A percentile compares a stretch with the other conserved stretches of the same genome.
phyloP scores from a whole-genome alignment of 176 grass and related monocot genomes.

The Aegilops speltoides region DNA sequence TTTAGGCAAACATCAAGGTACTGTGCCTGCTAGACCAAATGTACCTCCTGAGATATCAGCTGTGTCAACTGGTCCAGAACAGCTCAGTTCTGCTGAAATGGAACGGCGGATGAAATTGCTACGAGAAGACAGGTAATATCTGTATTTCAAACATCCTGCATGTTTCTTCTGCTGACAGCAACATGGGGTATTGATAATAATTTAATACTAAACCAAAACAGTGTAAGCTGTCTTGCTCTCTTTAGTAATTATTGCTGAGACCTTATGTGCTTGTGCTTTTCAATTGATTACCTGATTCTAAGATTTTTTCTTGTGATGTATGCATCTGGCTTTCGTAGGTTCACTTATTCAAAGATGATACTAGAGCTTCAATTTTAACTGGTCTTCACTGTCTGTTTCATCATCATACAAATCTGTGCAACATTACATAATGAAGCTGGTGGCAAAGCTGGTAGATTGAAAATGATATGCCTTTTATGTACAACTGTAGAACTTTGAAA shows the following conservation, averaged over 20 bases:
- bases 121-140: constrained; percentile 79
- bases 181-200: background rate
- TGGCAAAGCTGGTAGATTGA: constrained; percentile 2
- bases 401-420: background rate
- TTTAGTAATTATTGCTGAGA: background rate
- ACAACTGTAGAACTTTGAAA: constrained; percentile 1
- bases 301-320: background rate
- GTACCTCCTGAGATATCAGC: constrained; percentile 54
- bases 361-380: background rate
- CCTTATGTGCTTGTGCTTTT: constrained; percentile 4
- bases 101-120: constrained; percentile 81
- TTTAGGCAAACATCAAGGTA: constrained; percentile 73
- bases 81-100: constrained; percentile 77
- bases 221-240: constrained; percentile 11
- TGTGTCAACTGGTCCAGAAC: constrained; percentile 53
- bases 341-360: background rate
- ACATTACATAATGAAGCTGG: background rate
- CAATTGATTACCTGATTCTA: constrained; percentile 17
- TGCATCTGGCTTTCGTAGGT: background rate
- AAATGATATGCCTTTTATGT: constrained; percentile 12
- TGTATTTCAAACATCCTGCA: constrained; percentile 1
- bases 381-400: background rate
- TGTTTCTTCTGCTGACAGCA: background rate
- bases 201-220: background rate
- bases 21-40: constrained; percentile 40